Percentiles rank a stretch among this genome's conserved stretches.
Conservation (phyloP, 2,329 filamentous ascomycete species). For the Grosmannia huntii region DNA sequence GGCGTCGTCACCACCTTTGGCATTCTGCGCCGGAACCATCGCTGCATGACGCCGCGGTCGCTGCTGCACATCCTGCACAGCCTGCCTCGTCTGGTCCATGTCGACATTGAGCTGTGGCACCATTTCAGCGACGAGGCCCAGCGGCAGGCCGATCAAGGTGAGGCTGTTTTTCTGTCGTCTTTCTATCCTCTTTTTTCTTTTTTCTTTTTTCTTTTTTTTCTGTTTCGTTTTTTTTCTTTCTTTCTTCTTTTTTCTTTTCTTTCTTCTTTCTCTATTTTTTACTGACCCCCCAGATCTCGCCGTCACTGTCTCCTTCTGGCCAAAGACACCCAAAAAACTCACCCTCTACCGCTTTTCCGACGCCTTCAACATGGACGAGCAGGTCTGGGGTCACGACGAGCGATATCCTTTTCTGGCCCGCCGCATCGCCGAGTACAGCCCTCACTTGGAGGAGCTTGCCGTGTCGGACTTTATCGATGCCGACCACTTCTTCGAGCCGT, state of each 20-base stretch:
- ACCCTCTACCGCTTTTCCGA: constrained; percentile 14
- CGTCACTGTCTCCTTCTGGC: constrained; percentile 12
- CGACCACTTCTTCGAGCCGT: constrained; percentile 14
- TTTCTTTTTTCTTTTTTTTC: background rate
- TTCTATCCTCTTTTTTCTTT: background rate
- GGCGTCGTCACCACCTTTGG: constrained; percentile 10
- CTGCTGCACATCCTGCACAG: constrained; percentile 13
- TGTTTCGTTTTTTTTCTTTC: background rate
- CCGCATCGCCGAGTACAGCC: constrained; percentile 2
- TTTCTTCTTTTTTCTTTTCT: background rate
- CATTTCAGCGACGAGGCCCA: constrained; percentile 6
- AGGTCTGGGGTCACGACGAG: constrained; percentile 4
- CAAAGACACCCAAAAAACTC: constrained; percentile 10
- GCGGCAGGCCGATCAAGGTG: constrained; percentile 11
- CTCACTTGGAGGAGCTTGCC: constrained; percentile 7
- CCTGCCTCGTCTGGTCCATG: constrained; percentile 10
- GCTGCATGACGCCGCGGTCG: constrained; percentile 12
- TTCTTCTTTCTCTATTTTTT: background rate
- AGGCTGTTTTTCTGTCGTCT: too few species aligned
- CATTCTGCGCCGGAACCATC: constrained; percentile 13
- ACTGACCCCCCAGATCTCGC: constrained; percentile 9
- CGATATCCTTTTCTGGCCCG: constrained; percentile 2
- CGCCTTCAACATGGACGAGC: constrained; percentile 2
- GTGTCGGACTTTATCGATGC: constrained; percentile 8
- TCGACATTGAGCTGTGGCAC: constrained; percentile 13